Base-by-base conservation (phyloP, 441 rosid genomes). In the Pelargonium fulgidum region DNA sequence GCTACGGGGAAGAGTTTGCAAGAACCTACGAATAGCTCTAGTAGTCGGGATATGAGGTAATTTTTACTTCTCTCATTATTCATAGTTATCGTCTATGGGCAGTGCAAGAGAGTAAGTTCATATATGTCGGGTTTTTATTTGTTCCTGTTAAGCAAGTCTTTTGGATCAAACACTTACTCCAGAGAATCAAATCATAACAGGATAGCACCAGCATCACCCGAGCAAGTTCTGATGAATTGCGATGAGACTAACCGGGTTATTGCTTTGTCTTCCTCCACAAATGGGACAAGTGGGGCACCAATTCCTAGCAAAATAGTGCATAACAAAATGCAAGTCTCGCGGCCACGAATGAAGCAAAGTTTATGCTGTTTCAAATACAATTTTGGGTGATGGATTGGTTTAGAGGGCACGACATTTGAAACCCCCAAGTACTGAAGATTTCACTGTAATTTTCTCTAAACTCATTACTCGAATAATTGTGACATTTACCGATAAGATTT, bases 131-230 rank as follows among this genome's bases (percentile, higher is more conserved):
- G 42, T 39, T 39, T 6, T 1, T 39, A 39, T 56, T 33, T 39
- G 64, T 42, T 73, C 39, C n/a, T 70, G 70, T 33, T 64, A 50
- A 71, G 73, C 81, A 89, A 91, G 84, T 71, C 22, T 47, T 65
- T 76, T 45, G 87, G 86, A 76, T 82, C 86, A 45, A 83, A 72
- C 76, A 83, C 86, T 44, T 47, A 47, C 61, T 36, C 80, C 7
- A 80, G 81, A 79, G 98, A 90, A 76, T 81, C 44, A 48, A 81
- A 68, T 80, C 83, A 86, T 71, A 83, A 81, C 81, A 89, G 76
- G 77, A 80, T 87, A 78, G 88, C 86, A 62, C 93, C 84, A 5
- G 86, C 82, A 44, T 80, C 89, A 26, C 89, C 85, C 0, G 84
- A 79, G 67, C 77, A 76, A 68, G 73, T 71, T 68, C 68, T 70